Evolutionary conservation across 352 stramenopile species (phyloP), one percentile per base, ranked within the genome.

Genomic region (Phytophthora palmivora): DNA sequence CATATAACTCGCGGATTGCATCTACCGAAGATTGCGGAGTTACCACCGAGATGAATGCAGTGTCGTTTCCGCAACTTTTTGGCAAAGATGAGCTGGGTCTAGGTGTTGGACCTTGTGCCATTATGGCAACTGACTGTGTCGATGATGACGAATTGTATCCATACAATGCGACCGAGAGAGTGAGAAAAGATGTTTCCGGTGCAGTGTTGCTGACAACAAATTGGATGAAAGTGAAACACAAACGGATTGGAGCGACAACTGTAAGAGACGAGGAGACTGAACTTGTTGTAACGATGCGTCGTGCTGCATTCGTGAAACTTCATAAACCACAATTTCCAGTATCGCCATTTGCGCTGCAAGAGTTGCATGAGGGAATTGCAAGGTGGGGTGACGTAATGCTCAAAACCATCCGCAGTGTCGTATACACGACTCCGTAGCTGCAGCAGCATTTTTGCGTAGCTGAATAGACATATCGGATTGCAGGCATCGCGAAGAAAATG

Each of bases 91-190:
- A 74, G 12, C n/a, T 70, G 15, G 59, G 42, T 3, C 1, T 38
- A 0, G 48, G 43, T 4, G 30, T 64, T 3, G 49, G 38, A 6
- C 48, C 64, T 0, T 75, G 61, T 37, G 72, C 63, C 8, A 53
- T 78, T 8, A 41, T 65, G 16, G 46, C 62, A 1, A 56, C 47
- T 4, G 59, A 78, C 50, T 72, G 49, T 30, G 68, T 80, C 6
- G 71, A 80, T 19, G 57, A 75, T 11, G 74, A 83, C 22, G 74
- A 79, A 4, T 24, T 78, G 34, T 68, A 80, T 46, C 72, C 75
- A 21, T 84, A 84, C 38, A 53, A 58, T 0, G 59, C 73, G 0
- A 24, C 19, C 0, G 60, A 79, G 18, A 58, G 57, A 22, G 38
- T 80, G 22, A 65, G 71, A 18, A 76, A 82, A 33, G 70, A 82